Percentiles rank a stretch among this genome's conserved stretches.
Evolutionary conservation across 1,284 basidiomycete species (phyloP).

Genomic region (Cryptococcus sp.): DNA sequence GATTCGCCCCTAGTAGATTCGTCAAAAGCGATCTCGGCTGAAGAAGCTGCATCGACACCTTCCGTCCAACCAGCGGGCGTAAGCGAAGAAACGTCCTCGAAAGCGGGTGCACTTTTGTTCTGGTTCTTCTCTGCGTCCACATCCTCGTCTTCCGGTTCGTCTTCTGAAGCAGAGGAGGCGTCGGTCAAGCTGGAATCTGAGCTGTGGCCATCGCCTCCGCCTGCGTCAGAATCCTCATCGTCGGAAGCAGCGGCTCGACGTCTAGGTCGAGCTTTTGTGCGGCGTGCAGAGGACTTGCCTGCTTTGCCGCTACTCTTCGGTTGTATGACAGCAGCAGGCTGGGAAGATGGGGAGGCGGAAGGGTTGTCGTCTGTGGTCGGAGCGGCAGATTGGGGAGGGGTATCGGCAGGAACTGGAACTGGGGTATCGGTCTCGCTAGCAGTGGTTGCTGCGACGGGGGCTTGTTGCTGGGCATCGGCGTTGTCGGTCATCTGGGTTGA

Average conservation of each 20-base stretch:
- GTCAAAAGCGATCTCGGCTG: constrained; percentile 31
- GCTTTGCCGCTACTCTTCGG: neutral
- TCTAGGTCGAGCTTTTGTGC: constrained; percentile 15
- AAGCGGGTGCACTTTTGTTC: constrained; percentile 16
- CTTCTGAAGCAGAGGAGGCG: constrained; percentile 11
- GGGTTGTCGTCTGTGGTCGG: constrained; percentile 1
- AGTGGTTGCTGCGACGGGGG: neutral
- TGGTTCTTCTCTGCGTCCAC: constrained; percentile 20
- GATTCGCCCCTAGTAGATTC: constrained; percentile 25
- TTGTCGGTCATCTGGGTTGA: constrained; percentile 13
- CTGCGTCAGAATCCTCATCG: constrained; percentile 10
- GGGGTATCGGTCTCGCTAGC: neutral
- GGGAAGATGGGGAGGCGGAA: constrained; percentile 10
- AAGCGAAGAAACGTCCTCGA: constrained; percentile 29
- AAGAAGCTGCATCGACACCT: constrained; percentile 8
- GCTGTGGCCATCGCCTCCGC: neutral
- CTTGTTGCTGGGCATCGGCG: neutral
- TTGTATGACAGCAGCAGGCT: neutral
- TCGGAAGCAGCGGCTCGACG: constrained; percentile 9
- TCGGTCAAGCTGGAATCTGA: constrained; percentile 13
- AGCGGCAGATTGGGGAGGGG: neutral
- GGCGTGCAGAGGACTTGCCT: neutral
- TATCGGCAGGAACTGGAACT: constrained; percentile 2
- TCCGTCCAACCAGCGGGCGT: constrained; percentile 39
- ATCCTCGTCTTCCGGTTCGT: constrained; percentile 19